These are phyloP conservation scores for Microdochium trichocladiopsis DNA, from an alignment of 2,329 filamentous ascomycete species.

Conservation along the genomic window DNA sequence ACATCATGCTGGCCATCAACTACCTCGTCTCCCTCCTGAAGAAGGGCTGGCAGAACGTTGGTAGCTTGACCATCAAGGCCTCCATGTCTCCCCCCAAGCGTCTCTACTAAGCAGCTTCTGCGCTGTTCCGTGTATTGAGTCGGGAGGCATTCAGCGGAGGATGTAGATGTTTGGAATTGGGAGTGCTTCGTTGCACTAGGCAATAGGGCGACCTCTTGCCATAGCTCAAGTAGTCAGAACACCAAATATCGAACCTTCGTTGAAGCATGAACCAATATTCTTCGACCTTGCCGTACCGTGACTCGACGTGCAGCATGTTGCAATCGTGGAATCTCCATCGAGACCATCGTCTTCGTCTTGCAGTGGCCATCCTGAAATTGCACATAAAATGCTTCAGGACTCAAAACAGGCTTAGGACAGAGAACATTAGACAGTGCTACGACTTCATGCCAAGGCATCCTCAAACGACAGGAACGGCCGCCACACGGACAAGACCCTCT, in stretches of 20 bases:
- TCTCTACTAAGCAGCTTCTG: constrained; percentile 67
- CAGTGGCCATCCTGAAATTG: too few relatives aligned
- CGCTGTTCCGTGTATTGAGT: neutral
- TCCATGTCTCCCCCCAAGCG: constrained; percentile 98
- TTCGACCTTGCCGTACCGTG: too few relatives aligned
- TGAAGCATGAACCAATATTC: neutral
- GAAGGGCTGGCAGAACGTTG: constrained; percentile 99
- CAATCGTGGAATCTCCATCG: too few relatives aligned
- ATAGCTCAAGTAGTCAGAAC: neutral
- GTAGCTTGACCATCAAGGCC: constrained; percentile 99
- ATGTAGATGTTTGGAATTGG: neutral
- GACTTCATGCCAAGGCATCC: too few relatives aligned
- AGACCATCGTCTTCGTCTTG: too few relatives aligned
- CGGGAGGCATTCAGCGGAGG: neutral
- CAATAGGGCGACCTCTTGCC: neutral
- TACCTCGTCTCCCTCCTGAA: constrained; percentile 98
- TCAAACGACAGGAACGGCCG: too few relatives aligned
- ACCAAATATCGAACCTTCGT: neutral
- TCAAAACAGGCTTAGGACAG: too few relatives aligned
- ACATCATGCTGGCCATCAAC: constrained; percentile 99
- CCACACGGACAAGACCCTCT: too few relatives aligned
- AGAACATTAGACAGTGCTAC: too few relatives aligned
- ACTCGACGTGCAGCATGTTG: too few relatives aligned
- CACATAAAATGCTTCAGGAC: too few relatives aligned
- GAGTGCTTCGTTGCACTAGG: constrained; percentile 1